A percentile compares a stretch with the other conserved stretches of the same genome.
These are phyloP conservation scores for Orbilia quercus DNA, from an alignment of 2,329 filamentous ascomycete genomes.

Conservation along the genomic window DNA sequence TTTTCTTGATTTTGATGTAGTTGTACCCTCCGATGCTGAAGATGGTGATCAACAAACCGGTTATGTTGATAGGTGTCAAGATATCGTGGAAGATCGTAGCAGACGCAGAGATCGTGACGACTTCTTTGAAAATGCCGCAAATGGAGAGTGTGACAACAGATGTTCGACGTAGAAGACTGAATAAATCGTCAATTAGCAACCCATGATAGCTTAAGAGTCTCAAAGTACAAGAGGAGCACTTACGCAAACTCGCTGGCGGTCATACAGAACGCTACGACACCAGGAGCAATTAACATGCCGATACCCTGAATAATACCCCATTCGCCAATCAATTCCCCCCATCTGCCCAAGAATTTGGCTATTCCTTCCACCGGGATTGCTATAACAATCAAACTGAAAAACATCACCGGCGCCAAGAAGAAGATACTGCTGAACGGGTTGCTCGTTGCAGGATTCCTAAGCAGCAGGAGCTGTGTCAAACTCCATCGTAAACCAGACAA, in stretches of 20 bases:
- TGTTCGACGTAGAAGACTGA: conserved; percentile 82
- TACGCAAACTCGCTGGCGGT: conserved; percentile 90
- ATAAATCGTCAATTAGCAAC: neutral
- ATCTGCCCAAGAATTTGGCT: conserved; percentile 73
- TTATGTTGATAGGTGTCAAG: conserved; percentile 86
- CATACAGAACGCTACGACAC: conserved; percentile 93
- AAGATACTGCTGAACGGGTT: conserved; percentile 98
- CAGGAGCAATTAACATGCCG: conserved; percentile 85
- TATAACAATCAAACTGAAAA: conserved; percentile 80
- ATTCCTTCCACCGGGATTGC: conserved; percentile 89
- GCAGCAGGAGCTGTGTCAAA: conserved; percentile 95
- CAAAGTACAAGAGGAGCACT: conserved; percentile 24
- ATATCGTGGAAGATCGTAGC: conserved; percentile 88
- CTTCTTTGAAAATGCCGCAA: conserved; percentile 98
- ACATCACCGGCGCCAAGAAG: conserved; percentile 98
- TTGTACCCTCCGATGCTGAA: conserved; percentile 89
- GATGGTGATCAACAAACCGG: conserved; percentile 88
- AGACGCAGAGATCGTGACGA: conserved; percentile 91
- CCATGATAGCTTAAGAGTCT: neutral
- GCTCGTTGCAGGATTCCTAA: conserved; percentile 91
- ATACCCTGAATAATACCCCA: conserved; percentile 76
- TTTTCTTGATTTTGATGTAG: conserved; percentile 89
- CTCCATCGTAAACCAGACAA: conserved; percentile 98
- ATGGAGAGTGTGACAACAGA: conserved; percentile 96
- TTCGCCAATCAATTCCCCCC: conserved; percentile 72